Base-by-base conservation (phyloP, 2,329 filamentous ascomycete species). In the Ampelomyces quisqualis region DNA sequence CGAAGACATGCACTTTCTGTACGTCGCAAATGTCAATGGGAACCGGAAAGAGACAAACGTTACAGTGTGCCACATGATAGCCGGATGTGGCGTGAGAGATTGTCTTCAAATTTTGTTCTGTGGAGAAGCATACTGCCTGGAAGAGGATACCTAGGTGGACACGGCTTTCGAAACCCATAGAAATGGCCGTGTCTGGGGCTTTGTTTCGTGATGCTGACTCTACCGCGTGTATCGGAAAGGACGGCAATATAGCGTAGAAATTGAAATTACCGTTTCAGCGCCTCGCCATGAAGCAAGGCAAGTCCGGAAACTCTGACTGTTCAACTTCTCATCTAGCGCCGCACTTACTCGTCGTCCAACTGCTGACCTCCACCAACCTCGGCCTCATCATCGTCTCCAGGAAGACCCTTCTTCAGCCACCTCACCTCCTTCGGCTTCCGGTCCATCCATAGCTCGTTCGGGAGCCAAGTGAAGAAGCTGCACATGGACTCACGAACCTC, bases 401-500 rank as follows among this genome's bases (percentile, higher is more conserved):
- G 47, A 23, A 51, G 40, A 19, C 46, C 50, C 35, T 56, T 59
- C 35, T 56, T 50, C 19, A 57, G 32, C 46, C 58, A 52, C 33
- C 49, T 49, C 26, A 67, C 43, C 23, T 57, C 51, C 36, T 58
- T 59, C 7, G 60, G 56, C 47, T 63, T 62, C 17, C 48, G 45
- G 17, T 53, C 50, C 56, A 60, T 60, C 56, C 61, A 63, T 20
- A 67, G 47, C 57, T 75, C 72, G 41, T 76, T 76, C 14, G 64
- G 61, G 4, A 73, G 58, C 60, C 62, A 71, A 13, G 58, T 64
- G 49, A 67, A 74, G 64, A 75, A 75, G 40, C 65, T 73, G 23
- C 67, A 69, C 45, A 69, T 65, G 27, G 64, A 52, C n/a, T 66
- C 53, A 10, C 59, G 58, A 34, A 73, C 55, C 9, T 62, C 53